phyloP scores from a whole-genome alignment of 2,329 filamentous ascomycete genomes.

The Exophiala lecanii-corni region DNA sequence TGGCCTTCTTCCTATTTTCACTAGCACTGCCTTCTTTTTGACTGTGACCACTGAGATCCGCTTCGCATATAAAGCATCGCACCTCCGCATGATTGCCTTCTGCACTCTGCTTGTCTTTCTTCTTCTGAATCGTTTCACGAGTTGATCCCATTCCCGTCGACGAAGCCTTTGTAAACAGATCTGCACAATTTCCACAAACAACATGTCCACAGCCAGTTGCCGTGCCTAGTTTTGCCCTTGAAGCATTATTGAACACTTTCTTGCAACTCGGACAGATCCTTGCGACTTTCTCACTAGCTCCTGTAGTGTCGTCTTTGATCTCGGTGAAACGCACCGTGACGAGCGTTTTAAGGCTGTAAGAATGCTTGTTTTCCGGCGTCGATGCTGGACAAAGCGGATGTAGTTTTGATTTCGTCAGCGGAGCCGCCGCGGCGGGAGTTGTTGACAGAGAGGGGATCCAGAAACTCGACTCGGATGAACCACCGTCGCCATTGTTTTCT shows the following conservation, averaged over 20 bases:
- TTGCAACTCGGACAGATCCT: conserved; percentile 78
- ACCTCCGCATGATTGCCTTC: no score
- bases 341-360: conserved; percentile 72
- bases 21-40: not conserved
- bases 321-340: conserved; percentile 73
- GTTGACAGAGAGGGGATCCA: conserved; percentile 84
- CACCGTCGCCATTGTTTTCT: not conserved
- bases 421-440: conserved; percentile 52
- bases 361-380: conserved; percentile 60
- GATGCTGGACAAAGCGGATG: conserved; percentile 74
- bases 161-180: conserved; percentile 65
- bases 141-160: no score
- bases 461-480: conserved; percentile 64
- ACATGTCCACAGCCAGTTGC: conserved; percentile 76
- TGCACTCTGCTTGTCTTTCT: no score
- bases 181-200: conserved; percentile 76
- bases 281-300: conserved; percentile 25
- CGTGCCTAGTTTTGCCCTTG: conserved; percentile 75
- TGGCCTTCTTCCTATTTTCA: conserved; percentile 32
- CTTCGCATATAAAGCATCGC: conserved; percentile 82
- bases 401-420: conserved; percentile 60
- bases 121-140: no score
- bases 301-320: conserved; percentile 52
- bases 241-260: conserved; percentile 75
- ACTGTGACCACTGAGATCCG: conserved; percentile 54